Percentiles rank a stretch among this genome's conserved stretches.
These are phyloP conservation scores for Rhodotorula sp. DNA, from an alignment of 1,284 basidiomycete species.

Conservation along the genomic window DNA sequence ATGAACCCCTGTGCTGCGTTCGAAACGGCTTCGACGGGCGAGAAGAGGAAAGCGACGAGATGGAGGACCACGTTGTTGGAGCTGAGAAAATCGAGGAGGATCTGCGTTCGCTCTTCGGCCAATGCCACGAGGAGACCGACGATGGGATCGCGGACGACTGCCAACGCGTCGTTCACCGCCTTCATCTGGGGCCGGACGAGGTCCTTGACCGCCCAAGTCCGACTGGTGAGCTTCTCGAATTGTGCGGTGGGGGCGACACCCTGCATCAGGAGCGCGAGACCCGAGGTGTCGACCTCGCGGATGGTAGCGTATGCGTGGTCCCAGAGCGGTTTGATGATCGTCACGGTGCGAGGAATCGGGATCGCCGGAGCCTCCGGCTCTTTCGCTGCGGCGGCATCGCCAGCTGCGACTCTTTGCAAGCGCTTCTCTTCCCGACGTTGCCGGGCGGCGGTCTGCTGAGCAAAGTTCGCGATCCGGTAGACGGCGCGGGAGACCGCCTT, in stretches of 20 bases:
- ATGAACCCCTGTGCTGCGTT: slow-evolving; percentile 69
- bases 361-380: slow-evolving; percentile 20
- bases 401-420: slow-evolving; percentile 10
- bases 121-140: slow-evolving; percentile 27
- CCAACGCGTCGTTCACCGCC: slow-evolving; percentile 35
- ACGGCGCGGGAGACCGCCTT: slow-evolving; percentile 22
- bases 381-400: slow-evolving; percentile 12
- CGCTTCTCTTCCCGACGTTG: slow-evolving; percentile 20
- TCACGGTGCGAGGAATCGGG: slow-evolving; percentile 21
- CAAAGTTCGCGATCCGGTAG: slow-evolving; percentile 22
- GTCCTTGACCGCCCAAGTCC: slow-evolving; percentile 48
- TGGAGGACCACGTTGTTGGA: slow-evolving; percentile 19
- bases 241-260: slow-evolving; percentile 63
- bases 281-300: slow-evolving; percentile 60
- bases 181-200: slow-evolving; percentile 41
- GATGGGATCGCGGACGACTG: slow-evolving; percentile 19
- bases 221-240: slow-evolving; percentile 61
- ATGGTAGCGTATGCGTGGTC: slow-evolving; percentile 61
- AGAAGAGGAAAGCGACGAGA: slow-evolving; percentile 70
- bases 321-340: slow-evolving; percentile 65
- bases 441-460: slow-evolving; percentile 14
- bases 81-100: slow-evolving; percentile 24
- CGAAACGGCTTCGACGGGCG: slow-evolving; percentile 71
- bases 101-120: slow-evolving; percentile 28
- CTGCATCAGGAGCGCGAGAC: slow-evolving; percentile 59